Percentiles rank a stretch among this genome's conserved stretches.
Evolutionary conservation across 108 stramenopile genomes (phyloP).

Genomic region (Parietichytrium sp.): DNA sequence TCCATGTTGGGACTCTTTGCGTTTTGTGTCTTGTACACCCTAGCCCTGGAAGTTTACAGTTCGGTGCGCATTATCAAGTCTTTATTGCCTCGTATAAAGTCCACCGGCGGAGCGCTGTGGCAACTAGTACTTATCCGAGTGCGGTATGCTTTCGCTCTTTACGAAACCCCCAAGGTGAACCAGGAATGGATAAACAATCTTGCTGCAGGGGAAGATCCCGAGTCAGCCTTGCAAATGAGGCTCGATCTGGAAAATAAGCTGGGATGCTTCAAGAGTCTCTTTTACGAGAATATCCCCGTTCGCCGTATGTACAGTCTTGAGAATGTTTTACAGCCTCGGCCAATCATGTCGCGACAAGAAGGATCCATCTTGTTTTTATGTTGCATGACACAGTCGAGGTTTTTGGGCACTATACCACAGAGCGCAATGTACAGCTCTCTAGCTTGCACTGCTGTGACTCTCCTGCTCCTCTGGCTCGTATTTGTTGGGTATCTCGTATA

Average conservation of each 20-base stretch:
- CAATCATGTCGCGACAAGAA: background rate
- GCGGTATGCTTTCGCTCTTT: background rate
- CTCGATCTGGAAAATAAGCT: background rate
- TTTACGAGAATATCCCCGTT: background rate
- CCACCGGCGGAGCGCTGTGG: background rate
- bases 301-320: constrained; percentile 6
- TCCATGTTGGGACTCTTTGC: background rate
- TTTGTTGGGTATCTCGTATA: constrained; percentile 27
- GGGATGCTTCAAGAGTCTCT: background rate
- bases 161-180: background rate
- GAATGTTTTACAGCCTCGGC: constrained; percentile 18
- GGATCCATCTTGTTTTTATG: background rate
- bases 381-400: background rate
- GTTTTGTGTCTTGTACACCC: background rate
- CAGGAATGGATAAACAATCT: too few species aligned
- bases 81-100: background rate
- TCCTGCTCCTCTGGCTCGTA: constrained; percentile 16
- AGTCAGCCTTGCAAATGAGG: background rate
- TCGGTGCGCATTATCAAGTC: background rate
- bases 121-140: background rate
- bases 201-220: background rate
- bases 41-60: background rate
- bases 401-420: background rate
- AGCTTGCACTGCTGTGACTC: background rate
- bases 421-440: background rate